Conservation (phyloP, 257 asterid genomes). For the Solanum tarapatanum region DNA sequence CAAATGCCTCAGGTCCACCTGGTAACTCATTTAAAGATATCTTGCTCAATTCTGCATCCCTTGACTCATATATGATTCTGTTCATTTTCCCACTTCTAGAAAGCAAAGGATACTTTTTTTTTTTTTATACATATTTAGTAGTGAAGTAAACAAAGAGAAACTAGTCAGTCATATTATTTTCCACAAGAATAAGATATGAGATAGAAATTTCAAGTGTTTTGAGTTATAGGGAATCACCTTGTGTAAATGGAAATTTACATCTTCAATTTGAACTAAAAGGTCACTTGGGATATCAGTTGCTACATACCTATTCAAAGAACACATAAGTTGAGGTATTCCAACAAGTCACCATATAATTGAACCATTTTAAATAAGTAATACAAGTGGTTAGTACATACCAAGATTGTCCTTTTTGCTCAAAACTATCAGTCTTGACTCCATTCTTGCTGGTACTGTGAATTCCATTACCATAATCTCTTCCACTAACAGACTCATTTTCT, state of each 20-base stretch:
- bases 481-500: constrained; percentile 50
- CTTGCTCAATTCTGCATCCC: constrained; percentile 40
- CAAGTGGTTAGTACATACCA: constrained; percentile 32
- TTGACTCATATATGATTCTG: constrained; percentile 61
- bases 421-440: constrained; percentile 63
- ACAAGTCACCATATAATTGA: not conserved
- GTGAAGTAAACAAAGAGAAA: not conserved
- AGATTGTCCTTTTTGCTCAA: constrained; percentile 83
- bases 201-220: not conserved
- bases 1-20: constrained; percentile 82
- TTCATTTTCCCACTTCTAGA: constrained; percentile 85
- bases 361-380: not conserved
- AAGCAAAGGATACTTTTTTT: constrained; percentile 65
- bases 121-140: not conserved
- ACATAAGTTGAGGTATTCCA: not conserved
- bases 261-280: constrained; percentile 71
- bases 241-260: constrained; percentile 73
- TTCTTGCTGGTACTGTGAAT: constrained; percentile 38
- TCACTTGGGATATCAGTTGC: constrained; percentile 91
- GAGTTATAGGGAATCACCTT: constrained; percentile 28
- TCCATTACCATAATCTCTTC: constrained; percentile 58
- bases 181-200: not conserved
- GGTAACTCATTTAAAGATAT: constrained; percentile 63
- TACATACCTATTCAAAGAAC: constrained; percentile 45
- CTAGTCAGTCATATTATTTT: not conserved